Base-by-base conservation (phyloP, 768 basidiomycete species). In the Phanerodontia chrysosporium region DNA sequence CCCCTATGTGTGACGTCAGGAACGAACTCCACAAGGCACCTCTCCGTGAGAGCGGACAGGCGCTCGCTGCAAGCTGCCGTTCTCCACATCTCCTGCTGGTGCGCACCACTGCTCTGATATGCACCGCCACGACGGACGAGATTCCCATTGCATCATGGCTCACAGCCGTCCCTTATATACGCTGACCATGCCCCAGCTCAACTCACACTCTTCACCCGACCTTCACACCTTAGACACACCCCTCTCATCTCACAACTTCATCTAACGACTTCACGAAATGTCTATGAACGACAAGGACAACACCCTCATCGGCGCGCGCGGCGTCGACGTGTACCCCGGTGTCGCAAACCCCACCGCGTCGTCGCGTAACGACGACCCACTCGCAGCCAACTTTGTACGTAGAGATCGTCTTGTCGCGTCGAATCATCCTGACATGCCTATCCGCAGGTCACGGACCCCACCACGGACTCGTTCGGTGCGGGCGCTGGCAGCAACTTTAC, bases 261-360 rank as follows among this genome's bases (percentile, higher is more conserved):
- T 35, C 32, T 35, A 35, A 35, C 14, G 14, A 35, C n/a, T n/a
- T 25, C 25, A 57, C 54, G 51, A 45, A 39, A 78, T 79, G 77
- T 69, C 78, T 63, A 58, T 76, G 58, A 72, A 72, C 69, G 70
- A 72, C 61, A 65, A 59, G 39, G 66, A 70, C 48, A 45, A 57
- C 35, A 64, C 60, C 32, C 65, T 71, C 60, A 62, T 58, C 57
- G 65, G 54, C 13, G 61, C 68, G 58, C 66, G 68, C 53, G 74
- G 75, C 51, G 69, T 73, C 59, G 75, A 75, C 54, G 66, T 74
- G 22, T 72, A 79, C 61, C 75, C 78, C 22, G 77, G 76, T 53
- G 67, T 79, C 49, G 76, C 77, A 30, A 80, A 80, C 66, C 78
- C 79, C 6, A 80, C 79, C 25, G 53, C 64, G 1, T 70, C 74